Conservation (phyloP, 2,329 filamentous ascomycete genomes). For the Fonsecaea pugnacius region DNA sequence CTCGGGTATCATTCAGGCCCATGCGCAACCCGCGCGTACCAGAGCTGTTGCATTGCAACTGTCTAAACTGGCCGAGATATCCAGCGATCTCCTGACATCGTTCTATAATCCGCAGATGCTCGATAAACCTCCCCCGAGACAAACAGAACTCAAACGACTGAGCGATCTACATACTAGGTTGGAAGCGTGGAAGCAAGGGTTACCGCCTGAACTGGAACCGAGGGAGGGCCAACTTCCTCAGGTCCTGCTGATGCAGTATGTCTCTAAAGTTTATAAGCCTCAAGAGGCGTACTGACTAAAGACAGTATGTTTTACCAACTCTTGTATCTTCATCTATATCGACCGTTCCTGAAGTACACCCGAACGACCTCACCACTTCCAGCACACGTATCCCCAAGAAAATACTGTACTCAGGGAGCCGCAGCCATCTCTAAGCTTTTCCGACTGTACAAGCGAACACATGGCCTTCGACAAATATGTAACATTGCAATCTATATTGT, state of each 20-base stretch:
- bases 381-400: constrained; percentile 83
- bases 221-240: constrained; percentile 88
- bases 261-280: constrained; percentile 35
- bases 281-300: constrained; percentile 10
- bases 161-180: constrained; percentile 88
- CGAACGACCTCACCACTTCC: constrained; percentile 81
- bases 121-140: constrained; percentile 70
- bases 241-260: constrained; percentile 84
- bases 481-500: constrained; percentile 96
- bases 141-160: constrained; percentile 85
- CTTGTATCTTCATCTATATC: constrained; percentile 92
- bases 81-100: constrained; percentile 81
- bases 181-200: constrained; percentile 82
- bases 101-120: constrained; percentile 82
- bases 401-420: constrained; percentile 88
- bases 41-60: constrained; percentile 81
- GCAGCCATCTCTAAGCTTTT: constrained; percentile 91
- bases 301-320: constrained; percentile 95
- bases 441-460: constrained; percentile 88
- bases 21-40: constrained; percentile 79
- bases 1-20: constrained; percentile 71
- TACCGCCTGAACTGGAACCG: constrained; percentile 85
- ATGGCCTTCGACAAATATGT: constrained; percentile 89
- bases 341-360: constrained; percentile 90
- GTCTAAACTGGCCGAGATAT: constrained; percentile 86